Evolutionary conservation across 2,329 filamentous ascomycete genomes (phyloP).

Genomic region (Myriosclerotinia duriaeana): DNA sequence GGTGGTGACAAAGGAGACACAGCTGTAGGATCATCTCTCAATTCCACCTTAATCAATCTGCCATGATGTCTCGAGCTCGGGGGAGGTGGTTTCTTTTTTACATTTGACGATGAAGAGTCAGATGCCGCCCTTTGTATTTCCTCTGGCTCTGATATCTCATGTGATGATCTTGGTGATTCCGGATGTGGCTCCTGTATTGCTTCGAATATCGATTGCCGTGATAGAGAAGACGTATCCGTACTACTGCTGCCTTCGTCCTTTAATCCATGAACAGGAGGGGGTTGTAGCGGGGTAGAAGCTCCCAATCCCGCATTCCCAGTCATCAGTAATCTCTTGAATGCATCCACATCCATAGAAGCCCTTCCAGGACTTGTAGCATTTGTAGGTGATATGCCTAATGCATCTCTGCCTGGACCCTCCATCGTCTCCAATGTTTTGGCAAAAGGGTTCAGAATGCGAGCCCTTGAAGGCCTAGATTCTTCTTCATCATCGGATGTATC

Average conservation of each 20-base stretch:
- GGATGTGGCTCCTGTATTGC: conserved; percentile 44
- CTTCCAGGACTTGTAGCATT: conserved; percentile 39
- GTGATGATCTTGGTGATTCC: conserved; percentile 57
- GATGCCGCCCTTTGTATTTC: conserved; percentile 45
- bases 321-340: conserved; percentile 73
- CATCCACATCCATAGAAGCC: conserved; percentile 68
- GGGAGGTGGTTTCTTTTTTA: conserved; percentile 68
- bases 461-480: conserved; percentile 30
- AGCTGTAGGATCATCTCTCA: conserved; percentile 45
- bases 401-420: conserved; percentile 42
- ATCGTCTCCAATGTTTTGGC: conserved; percentile 55
- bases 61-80: conserved; percentile 79
- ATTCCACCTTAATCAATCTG: conserved; percentile 62
- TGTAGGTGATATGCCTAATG: conserved; percentile 25
- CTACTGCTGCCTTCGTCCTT: conserved; percentile 50
- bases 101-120: conserved; percentile 37
- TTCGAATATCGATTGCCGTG: conserved; percentile 59
- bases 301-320: conserved; percentile 60
- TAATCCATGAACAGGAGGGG: conserved; percentile 34
- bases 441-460: conserved; percentile 53
- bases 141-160: conserved; percentile 58
- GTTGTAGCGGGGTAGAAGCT: conserved; percentile 37
- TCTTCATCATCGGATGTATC: conserved; percentile 37
- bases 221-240: conserved; percentile 59
- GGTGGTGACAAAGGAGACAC: conserved; percentile 37